Percentiles rank a stretch among this genome's conserved stretches.
Evolutionary conservation across 352 stramenopile genomes (phyloP).

Genomic region (Pythium myriotylum): DNA sequence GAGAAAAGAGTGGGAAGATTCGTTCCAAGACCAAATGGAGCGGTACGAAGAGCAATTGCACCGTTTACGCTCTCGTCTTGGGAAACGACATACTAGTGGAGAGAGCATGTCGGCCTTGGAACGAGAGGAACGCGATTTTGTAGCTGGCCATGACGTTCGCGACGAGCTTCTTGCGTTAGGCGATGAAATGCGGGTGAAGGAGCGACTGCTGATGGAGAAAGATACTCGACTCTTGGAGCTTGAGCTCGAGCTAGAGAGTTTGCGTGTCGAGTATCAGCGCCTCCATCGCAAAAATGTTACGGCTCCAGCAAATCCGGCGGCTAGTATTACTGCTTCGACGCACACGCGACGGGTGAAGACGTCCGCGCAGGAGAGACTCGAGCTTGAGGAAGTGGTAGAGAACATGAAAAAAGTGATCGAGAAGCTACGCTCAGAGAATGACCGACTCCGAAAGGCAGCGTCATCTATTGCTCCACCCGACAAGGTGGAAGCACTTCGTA

Average conservation of each 20-base stretch:
- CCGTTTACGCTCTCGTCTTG: constrained; percentile 46
- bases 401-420: constrained; percentile 87
- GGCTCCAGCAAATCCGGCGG: neutral
- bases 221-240: constrained; percentile 70
- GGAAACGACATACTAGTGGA: constrained; percentile 31
- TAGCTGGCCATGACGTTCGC: constrained; percentile 43
- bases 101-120: constrained; percentile 24
- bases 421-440: constrained; percentile 75
- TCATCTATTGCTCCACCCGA: constrained; percentile 32
- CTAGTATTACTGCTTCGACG: neutral
- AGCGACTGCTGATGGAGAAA: constrained; percentile 54
- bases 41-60: constrained; percentile 56
- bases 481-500: constrained; percentile 44
- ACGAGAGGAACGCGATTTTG: constrained; percentile 53
- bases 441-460: constrained; percentile 46
- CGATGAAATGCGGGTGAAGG: constrained; percentile 51
- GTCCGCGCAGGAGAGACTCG: constrained; percentile 41
- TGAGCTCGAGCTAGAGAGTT: constrained; percentile 69
- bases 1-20: constrained; percentile 65
- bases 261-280: constrained; percentile 61
- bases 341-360: constrained; percentile 20
- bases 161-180: constrained; percentile 48
- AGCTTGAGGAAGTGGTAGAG: constrained; percentile 76
- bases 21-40: constrained; percentile 49
- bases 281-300: constrained; percentile 42